Base-by-base conservation (phyloP, 2,329 filamentous ascomycete genomes). In the Penicillium brevicompactum region DNA sequence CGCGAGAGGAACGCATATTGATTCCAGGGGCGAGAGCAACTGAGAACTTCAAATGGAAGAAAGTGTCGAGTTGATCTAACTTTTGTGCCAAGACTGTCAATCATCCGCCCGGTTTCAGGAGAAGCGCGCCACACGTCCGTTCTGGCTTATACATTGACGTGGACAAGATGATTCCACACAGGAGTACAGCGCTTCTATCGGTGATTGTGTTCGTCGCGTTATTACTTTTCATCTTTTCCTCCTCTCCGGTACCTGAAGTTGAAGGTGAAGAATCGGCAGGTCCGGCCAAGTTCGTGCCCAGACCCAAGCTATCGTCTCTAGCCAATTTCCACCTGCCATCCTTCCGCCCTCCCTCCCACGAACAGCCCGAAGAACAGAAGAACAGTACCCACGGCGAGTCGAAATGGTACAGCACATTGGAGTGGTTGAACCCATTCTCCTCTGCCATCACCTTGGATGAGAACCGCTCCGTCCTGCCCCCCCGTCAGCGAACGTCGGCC, bases 381-480 rank as follows among this genome's bases (percentile, higher is more conserved):
- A 91, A 93, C 72, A 92, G 90, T 69, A 89, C 88, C 5, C 87
- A 84, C 69, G 89, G 87, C 47, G 89, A 89, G 58, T 87, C 89
- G 32, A 87, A 86, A 56, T 97, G 93, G 93, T 90, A 91, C 75
- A 87, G 85, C 60, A 87, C 96, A 72, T 95, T 89, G 87, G 91
- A 88, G 70, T 97, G 92, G 92, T 82, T 90, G 65, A 90, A 89
- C 58, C 91, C 92, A 2, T 97, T 97, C 73, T 96, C 92, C 16
- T 92, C 87, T 42, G 84, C 86, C 14, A 81, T 94, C 55, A 86
- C 85, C 0, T 81, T 94, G 53, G 92, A 96, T 68, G 89, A 96
- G 71, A 88, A 89, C 67, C 84, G 91, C 51, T 87, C 89, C 7
- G 83, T 97, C 51, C 85, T 97, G 3, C 94, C 94, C 45, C 45